These are phyloP conservation scores for Malus orientalis DNA, from an alignment of 306 rosid genomes.

Conservation along the genomic window DNA sequence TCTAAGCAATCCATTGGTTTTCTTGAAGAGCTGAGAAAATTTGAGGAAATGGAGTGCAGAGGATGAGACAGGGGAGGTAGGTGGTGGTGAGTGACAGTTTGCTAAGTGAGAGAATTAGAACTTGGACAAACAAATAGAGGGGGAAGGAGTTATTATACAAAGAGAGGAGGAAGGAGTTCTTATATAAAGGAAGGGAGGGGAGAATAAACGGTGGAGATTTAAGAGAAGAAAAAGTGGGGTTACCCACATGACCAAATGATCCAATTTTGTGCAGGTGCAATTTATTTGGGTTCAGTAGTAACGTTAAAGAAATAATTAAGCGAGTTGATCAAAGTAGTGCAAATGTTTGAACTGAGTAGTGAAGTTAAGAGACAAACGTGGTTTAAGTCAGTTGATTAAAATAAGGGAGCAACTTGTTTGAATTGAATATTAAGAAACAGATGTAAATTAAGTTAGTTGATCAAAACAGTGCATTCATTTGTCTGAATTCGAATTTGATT, in stretches of 20 bases:
- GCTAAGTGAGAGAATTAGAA: background rate
- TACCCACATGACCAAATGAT: slow-evolving; percentile 41
- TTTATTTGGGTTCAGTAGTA: slow-evolving; percentile 11
- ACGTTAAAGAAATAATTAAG: background rate
- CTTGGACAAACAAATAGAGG: slow-evolving; percentile 9
- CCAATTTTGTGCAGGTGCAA: slow-evolving; percentile 24
- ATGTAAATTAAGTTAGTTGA: too few relatives aligned
- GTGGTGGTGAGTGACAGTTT: slow-evolving; percentile 1
- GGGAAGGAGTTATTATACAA: too few relatives aligned
- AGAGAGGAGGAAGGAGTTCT: slow-evolving; percentile 16
- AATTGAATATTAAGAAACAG: background rate
- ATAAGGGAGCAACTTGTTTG: background rate
- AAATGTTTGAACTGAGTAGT: background rate
- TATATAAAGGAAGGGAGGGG: slow-evolving; percentile 49
- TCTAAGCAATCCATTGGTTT: slow-evolving; percentile 55
- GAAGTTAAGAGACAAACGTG: background rate
- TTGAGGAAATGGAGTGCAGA: slow-evolving; percentile 6
- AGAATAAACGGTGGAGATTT: slow-evolving; percentile 55
- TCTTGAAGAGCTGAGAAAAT: background rate
- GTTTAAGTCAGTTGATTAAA: too few relatives aligned
- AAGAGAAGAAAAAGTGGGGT: slow-evolving; percentile 22
- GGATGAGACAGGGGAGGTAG: slow-evolving; percentile 15
- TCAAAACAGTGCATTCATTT: too few relatives aligned
- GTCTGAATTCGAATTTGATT: too few relatives aligned
- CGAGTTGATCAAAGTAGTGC: too few relatives aligned